phyloP scores from a whole-genome alignment of 2,329 filamentous ascomycete genomes.

The Ilyonectria sp. region DNA sequence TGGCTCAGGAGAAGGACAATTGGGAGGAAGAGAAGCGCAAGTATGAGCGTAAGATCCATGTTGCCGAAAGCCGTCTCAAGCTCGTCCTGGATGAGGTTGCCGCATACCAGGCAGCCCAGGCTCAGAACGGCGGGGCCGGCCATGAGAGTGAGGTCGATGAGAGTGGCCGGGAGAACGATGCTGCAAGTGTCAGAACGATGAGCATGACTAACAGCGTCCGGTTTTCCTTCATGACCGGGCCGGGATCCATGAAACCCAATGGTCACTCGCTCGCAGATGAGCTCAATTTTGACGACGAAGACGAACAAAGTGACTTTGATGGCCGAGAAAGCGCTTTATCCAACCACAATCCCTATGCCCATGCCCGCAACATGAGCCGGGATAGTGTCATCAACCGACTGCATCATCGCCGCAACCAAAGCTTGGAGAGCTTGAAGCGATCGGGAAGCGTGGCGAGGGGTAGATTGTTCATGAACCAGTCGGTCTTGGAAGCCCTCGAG shows the following conservation, averaged over 20 bases:
- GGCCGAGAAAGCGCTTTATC: slow-evolving; percentile 76
- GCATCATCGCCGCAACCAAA: slow-evolving; percentile 71
- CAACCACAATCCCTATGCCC: slow-evolving; percentile 58
- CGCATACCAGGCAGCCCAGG: slow-evolving; percentile 73
- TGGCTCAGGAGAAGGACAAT: slow-evolving; percentile 85
- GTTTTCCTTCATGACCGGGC: slow-evolving; percentile 78
- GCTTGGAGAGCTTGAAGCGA: slow-evolving; percentile 71
- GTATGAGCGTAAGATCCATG: slow-evolving; percentile 87
- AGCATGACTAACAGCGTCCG: slow-evolving; percentile 81
- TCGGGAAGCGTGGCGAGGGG: slow-evolving; percentile 69
- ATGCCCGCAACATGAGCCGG: slow-evolving; percentile 69
- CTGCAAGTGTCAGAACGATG: slow-evolving; percentile 79
- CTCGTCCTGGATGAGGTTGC: slow-evolving; percentile 88
- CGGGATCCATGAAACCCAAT: slow-evolving; percentile 69
- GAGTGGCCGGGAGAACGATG: slow-evolving; percentile 76
- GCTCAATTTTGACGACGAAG: slow-evolving; percentile 87
- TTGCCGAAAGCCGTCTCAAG: slow-evolving; percentile 91
- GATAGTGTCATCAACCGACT: slow-evolving; percentile 67
- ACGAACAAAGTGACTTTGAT: slow-evolving; percentile 80
- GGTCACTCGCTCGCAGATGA: slow-evolving; percentile 91
- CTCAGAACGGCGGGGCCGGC: slow-evolving; percentile 53
- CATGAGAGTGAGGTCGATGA: slow-evolving; percentile 75
- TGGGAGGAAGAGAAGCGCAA: slow-evolving; percentile 90
- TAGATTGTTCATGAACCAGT: slow-evolving; percentile 67
- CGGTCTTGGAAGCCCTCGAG: slow-evolving; percentile 70